phyloP scores from a whole-genome alignment of 441 rosid genomes.

The Breynia disticha region DNA sequence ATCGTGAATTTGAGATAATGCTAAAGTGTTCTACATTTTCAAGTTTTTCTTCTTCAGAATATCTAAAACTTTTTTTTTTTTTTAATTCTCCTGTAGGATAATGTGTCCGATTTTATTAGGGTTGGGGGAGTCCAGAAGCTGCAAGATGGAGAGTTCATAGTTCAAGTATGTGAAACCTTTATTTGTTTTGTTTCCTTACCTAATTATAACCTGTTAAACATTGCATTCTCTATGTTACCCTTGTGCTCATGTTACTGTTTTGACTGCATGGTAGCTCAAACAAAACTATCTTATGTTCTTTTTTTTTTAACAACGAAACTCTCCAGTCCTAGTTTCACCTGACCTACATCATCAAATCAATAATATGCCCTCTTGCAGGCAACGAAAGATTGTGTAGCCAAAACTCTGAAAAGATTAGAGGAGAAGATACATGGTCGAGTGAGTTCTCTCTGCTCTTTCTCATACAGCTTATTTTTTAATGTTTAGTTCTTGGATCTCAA shows the following conservation, averaged over 20 bases:
- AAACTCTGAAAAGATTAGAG: slow-evolving; percentile 90
- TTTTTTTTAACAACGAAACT: background rate
- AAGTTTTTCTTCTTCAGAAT: background rate
- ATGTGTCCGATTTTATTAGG: slow-evolving; percentile 87
- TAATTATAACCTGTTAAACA: slow-evolving; percentile 5
- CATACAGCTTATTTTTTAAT: background rate
- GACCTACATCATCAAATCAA: slow-evolving; percentile 7
- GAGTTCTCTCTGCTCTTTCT: slow-evolving; percentile 23
- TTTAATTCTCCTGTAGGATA: slow-evolving; percentile 54
- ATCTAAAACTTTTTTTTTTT: slow-evolving; percentile 13
- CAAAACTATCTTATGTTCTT: background rate
- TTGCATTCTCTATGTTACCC: no score
- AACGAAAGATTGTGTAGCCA: slow-evolving; percentile 95
- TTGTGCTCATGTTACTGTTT: background rate
- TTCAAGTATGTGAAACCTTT: slow-evolving; percentile 53
- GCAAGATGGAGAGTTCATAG: slow-evolving; percentile 96
- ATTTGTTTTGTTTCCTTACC: background rate
- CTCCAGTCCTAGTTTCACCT: background rate
- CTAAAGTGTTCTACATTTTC: no score
- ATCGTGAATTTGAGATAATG: no score
- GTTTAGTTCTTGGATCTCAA: background rate
- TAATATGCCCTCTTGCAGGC: slow-evolving; percentile 42
- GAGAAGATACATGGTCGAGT: slow-evolving; percentile 96
- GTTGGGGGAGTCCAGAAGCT: slow-evolving; percentile 95
- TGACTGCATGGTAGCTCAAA: slow-evolving; percentile 5